Evolutionary conservation across 2,329 filamentous ascomycete species (phyloP).

Genomic region (Fusarium torreyae): DNA sequence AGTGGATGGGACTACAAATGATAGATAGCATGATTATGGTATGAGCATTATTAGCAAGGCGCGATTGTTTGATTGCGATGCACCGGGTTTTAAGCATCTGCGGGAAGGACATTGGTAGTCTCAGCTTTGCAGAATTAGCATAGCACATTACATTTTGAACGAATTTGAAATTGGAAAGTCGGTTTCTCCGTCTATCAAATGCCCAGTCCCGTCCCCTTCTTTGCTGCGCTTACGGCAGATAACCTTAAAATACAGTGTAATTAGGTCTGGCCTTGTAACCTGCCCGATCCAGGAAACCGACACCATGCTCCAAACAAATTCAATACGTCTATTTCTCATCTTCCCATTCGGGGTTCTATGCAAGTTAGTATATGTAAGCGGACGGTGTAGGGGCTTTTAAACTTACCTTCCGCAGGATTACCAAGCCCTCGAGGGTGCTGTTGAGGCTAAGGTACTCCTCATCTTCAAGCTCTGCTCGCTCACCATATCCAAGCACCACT

Average conservation of each 20-base stretch:
- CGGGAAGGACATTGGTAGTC: background rate
- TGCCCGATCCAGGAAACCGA: constrained; percentile 34
- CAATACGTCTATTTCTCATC: constrained; percentile 54
- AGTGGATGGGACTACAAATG: constrained; percentile 7
- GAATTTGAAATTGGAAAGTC: constrained; percentile 38
- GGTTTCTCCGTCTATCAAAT: constrained; percentile 52
- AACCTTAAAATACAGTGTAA: constrained; percentile 55
- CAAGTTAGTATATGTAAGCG: constrained; percentile 30
- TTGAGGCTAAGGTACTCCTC: constrained; percentile 96
- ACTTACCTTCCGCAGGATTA: constrained; percentile 95
- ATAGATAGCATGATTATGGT: constrained; percentile 40
- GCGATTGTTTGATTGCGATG: constrained; percentile 13
- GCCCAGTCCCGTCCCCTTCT: constrained; percentile 35
- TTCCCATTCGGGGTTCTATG: constrained; percentile 60
- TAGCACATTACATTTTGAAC: constrained; percentile 23
- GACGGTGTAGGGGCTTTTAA: background rate
- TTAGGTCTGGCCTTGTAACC: constrained; percentile 44
- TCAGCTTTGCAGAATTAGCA: constrained; percentile 3
- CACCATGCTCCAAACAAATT: constrained; percentile 41
- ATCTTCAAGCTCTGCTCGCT: constrained; percentile 96
- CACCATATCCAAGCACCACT: constrained; percentile 92
- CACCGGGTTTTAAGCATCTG: constrained; percentile 4
- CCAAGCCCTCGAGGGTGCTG: constrained; percentile 92
- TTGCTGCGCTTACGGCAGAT: constrained; percentile 50
- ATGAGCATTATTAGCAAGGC: constrained; percentile 18